These are phyloP conservation scores for Cryptococcus sp. DNA, from an alignment of 1,284 basidiomycete species.

Conservation along the genomic window DNA sequence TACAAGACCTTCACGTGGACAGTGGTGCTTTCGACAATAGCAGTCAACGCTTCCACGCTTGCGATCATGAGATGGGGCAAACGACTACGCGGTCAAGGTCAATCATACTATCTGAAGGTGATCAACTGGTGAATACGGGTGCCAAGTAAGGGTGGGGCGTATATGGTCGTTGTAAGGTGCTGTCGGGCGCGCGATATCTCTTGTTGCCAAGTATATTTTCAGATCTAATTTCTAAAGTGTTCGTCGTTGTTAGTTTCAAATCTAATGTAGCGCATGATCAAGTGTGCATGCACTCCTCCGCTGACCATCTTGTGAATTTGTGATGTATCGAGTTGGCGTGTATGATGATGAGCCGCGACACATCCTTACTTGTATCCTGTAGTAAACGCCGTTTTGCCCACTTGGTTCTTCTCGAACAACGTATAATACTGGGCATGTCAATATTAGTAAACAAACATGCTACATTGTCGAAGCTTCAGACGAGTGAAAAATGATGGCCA, in stretches of 20 bases:
- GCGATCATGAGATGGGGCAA: conserved; percentile 23
- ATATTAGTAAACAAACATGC: background rate
- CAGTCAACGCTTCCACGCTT: conserved; percentile 20
- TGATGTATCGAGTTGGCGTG: too few species aligned
- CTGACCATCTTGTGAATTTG: too few species aligned
- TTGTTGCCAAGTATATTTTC: too few species aligned
- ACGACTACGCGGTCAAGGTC: conserved; percentile 10
- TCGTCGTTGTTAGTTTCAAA: too few species aligned
- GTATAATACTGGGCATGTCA: conserved; percentile 39
- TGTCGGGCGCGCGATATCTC: too few species aligned
- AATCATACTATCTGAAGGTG: conserved; percentile 17
- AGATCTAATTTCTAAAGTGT: too few species aligned
- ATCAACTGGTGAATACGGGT: conserved; percentile 15
- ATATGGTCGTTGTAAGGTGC: too few species aligned
- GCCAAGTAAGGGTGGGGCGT: too few species aligned
- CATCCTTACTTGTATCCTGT: too few species aligned
- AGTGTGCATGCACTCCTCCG: too few species aligned
- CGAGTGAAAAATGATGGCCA: background rate
- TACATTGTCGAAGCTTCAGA: background rate
- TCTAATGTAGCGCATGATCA: too few species aligned
- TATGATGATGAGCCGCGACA: too few species aligned
- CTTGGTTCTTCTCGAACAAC: conserved; percentile 48
- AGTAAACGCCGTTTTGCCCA: conserved; percentile 51
- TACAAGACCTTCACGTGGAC: conserved; percentile 23
- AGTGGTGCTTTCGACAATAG: conserved; percentile 14